These are phyloP conservation scores for Shiraia bambusicola DNA, from an alignment of 2,329 filamentous ascomycete genomes.

Conservation along the genomic window DNA sequence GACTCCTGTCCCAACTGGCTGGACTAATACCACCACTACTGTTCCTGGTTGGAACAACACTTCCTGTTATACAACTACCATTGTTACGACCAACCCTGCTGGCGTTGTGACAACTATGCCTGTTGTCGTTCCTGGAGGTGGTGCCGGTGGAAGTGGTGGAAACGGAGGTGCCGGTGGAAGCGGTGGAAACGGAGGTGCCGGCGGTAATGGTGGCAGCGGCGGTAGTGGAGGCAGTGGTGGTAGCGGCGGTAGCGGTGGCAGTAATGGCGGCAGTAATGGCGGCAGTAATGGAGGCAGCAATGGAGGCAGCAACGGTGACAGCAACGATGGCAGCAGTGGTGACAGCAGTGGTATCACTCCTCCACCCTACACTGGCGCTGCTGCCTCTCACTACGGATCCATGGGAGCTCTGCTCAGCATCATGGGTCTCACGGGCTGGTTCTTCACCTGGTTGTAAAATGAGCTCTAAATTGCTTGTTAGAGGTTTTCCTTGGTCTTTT, in stretches of 20 bases:
- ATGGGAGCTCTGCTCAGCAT: conserved; percentile 6
- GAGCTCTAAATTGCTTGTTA: conserved; percentile 4
- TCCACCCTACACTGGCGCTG: conserved; percentile 10
- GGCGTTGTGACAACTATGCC: no score
- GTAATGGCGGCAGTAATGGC: background rate
- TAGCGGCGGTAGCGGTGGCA: background rate
- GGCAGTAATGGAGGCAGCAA: background rate
- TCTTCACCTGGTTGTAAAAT: conserved; percentile 12
- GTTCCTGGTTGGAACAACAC: no score
- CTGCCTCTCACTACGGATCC: conserved; percentile 1
- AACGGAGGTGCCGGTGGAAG: background rate
- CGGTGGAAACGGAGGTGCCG: background rate
- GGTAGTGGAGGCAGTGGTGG: background rate
- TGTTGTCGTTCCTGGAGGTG: background rate
- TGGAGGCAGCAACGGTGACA: background rate
- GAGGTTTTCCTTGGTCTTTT: background rate
- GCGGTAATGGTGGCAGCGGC: background rate
- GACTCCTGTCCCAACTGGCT: no score
- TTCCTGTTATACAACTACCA: no score
- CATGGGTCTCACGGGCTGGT: conserved; percentile 9
- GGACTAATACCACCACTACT: no score
- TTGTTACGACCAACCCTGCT: background rate
- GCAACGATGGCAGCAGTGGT: background rate
- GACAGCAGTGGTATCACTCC: background rate
- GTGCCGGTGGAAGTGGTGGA: background rate